Evolutionary conservation across 371 early-diverging fungal genomes (phyloP), one percentile per base, ranked within the genome.

Genomic region (Mortierella sp.): DNA sequence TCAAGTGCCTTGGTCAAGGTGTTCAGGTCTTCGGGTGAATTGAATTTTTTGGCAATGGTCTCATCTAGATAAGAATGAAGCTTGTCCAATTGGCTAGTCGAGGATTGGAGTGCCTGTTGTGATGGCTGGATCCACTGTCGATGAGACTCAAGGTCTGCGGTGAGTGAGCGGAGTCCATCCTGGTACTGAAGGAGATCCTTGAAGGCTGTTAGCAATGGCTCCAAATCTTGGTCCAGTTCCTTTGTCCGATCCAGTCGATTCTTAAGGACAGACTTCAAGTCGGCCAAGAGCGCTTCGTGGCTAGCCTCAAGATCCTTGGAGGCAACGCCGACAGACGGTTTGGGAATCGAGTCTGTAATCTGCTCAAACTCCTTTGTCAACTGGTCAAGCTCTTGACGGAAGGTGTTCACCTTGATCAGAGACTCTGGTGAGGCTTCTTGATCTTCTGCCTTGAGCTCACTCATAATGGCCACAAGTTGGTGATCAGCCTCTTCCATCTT

Each of bases 151-250:
- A 79, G 50, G 15, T 70, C 67, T 15, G 37, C 26, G 19, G 25
- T 60, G 18, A 66, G 48, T 16, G 55, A 26, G 7, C 80, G 73
- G 45, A 79, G 59, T 5, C 74, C 67, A 21, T 79, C 52, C 29
- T 79, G 80, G 51, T 79, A 79, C 18, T 37, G 43, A 5, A 79
- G 70, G 3, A 79, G 50, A 1, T 46, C 47, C 16, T 63, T 62
- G 28, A 69, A 63, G 18, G 65, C 70, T 14, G 7, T 57, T 63
- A 79, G 26, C 29, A 79, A 70, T 7, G 80, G 70, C 11, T 63
- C 61, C 14, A 79, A 58, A 1, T 69, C 29, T 45, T 63, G 25
- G 45, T 66, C 46, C 58, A 73, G 16, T 1, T 62, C 57, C 0
- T 14, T 23, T 16, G 73, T 66, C 15, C 30, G 46, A 7, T 53